Evolutionary conservation across 2,329 filamentous ascomycete genomes (phyloP), one percentile per base, ranked within the genome.

Genomic region (Thelonectria olida): DNA sequence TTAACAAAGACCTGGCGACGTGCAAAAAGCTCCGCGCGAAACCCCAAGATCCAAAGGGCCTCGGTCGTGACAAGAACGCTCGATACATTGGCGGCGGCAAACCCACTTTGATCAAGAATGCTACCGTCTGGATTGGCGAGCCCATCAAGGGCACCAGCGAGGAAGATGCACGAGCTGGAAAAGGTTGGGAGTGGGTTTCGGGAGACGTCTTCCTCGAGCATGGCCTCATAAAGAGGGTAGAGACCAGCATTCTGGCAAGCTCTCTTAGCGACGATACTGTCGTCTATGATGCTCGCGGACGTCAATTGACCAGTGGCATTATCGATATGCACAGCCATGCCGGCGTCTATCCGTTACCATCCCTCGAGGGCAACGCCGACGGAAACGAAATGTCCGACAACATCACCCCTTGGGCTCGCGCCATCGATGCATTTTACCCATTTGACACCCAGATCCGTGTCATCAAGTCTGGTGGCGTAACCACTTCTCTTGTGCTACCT

Each of bases 401-500:
- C 67, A 86, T 89, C 56, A 91, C 89, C 0, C 89, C 89, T 0
- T 92, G 86, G 70, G 88, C 90, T 6, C 85, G 89, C 19, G 86
- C 88, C 8, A 86, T 91, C 42, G 90, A 92, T 69, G 86, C 82
- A 3, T 76, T 92, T 34, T 83, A 89, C 67, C 85, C 88, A 0
- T 78, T 86, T 12, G 89, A 91, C 68, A 84, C 82, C 13, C 88
- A 90, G 67, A 84, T 91, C 10, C 82, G 88, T 64, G 85, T 88
- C 64, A 91, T 92, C 79, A 91, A 90, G 69, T 90, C 88, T 1
- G 89, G 89, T 7, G 89, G 89, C n/a, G 88, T 92, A 0, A 92
- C 89, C 0, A 90, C 88, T 0, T 88, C 85, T 22, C 79, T 92
- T 2, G 78, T 91, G 4, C 80, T 92, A 1, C 89, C 90, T 1